Conservation (phyloP, 2,329 filamentous ascomycete species). For the Fusarium fujikuroi region DNA sequence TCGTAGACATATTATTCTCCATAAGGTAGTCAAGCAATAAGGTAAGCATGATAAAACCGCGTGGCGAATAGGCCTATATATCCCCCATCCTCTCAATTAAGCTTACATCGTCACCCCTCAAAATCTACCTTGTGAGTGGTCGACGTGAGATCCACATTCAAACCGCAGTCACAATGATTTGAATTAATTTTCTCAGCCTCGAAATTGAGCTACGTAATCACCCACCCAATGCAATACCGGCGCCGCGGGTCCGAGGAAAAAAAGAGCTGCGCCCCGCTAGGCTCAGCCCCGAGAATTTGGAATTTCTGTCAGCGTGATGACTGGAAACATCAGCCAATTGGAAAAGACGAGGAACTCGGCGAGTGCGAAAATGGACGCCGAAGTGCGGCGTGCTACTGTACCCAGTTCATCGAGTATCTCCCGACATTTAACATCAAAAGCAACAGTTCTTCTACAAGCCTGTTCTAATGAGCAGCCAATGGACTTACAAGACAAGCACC, state of each 20-base stretch:
- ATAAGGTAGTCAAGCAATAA: not conserved
- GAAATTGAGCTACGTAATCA: constrained; percentile 8
- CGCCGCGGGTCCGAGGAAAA: not conserved
- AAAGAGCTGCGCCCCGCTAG: constrained; percentile 6
- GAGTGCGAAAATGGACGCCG: not conserved
- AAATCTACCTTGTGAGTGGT: not conserved
- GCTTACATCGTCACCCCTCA: not conserved
- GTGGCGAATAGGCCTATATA: not conserved
- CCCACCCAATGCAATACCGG: not conserved
- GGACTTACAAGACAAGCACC: not conserved
- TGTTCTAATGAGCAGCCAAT: not conserved
- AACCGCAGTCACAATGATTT: constrained; percentile 16
- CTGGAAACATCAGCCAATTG: not conserved
- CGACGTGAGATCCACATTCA: not conserved
- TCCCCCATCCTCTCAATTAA: not conserved
- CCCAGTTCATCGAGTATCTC: not conserved
- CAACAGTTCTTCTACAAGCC: rapidly evolving
- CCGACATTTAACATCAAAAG: not conserved
- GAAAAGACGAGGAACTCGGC: too few species aligned
- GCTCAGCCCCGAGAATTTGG: constrained; percentile 20
- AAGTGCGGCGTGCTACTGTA: not conserved
- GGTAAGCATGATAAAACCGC: not conserved
- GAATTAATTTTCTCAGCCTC: constrained; percentile 7
- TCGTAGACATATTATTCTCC: not conserved
- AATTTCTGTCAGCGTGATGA: not conserved